phyloP scores from a whole-genome alignment of 2,329 filamentous ascomycete species.

The Cladobotryum mycophilum region DNA sequence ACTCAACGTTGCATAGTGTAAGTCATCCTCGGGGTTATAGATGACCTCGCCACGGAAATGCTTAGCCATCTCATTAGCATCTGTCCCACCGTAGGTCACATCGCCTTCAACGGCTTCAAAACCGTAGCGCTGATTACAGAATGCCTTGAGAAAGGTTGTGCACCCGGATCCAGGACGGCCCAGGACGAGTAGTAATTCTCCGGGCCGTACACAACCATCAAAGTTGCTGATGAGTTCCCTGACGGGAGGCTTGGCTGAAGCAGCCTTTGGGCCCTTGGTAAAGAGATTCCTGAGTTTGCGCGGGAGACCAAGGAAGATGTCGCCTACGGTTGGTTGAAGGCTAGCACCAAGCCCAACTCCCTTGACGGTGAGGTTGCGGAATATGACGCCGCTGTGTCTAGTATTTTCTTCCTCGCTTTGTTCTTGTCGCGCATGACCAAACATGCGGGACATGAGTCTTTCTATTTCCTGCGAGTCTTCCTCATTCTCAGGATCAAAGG shows the following conservation, averaged over 20 bases:
- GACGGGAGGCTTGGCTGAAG: conserved; percentile 48
- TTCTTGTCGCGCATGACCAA: conserved; percentile 57
- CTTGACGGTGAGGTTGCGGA: conserved; percentile 63
- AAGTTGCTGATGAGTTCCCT: conserved; percentile 60
- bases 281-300: conserved; percentile 41
- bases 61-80: conserved; percentile 40
- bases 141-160: conserved; percentile 63
- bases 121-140: conserved; percentile 62
- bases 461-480: conserved; percentile 47
- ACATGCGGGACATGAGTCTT: conserved; percentile 63
- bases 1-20: conserved; percentile 63
- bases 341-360: conserved; percentile 61
- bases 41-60: conserved; percentile 57
- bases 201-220: conserved; percentile 63
- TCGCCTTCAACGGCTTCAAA: conserved; percentile 60
- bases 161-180: conserved; percentile 64
- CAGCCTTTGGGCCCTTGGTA: conserved; percentile 45
- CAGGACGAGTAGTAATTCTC: conserved; percentile 62
- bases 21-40: conserved; percentile 62
- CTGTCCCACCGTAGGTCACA: conserved; percentile 53
- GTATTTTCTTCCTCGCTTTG: conserved; percentile 65
- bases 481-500: conserved; percentile 31
- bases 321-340: conserved; percentile 50
- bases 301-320: conserved; percentile 53
- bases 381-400: conserved; percentile 62